These are phyloP conservation scores for Cladosporium cucumerinum DNA, from an alignment of 2,329 filamentous ascomycete genomes.

Conservation along the genomic window DNA sequence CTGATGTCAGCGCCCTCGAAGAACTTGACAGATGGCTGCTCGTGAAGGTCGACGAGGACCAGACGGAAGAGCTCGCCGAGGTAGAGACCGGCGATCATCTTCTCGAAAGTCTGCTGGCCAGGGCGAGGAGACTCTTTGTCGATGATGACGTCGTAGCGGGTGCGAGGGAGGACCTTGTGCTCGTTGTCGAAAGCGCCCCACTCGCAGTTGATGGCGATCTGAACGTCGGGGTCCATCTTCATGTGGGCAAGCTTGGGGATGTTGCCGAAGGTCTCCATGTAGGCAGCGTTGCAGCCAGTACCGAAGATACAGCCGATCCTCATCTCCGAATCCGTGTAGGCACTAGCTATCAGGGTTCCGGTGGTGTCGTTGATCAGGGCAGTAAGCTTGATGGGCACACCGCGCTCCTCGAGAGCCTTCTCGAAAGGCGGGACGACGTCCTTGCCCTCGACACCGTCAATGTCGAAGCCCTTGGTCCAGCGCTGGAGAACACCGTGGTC, in stretches of 20 bases:
- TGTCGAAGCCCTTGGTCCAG: conserved; percentile 98
- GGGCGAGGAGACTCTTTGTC: conserved; percentile 45
- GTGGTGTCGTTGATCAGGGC: conserved; percentile 98
- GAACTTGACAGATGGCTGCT: conserved; percentile 59
- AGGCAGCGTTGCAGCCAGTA: conserved; percentile 95
- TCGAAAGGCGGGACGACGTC: conserved; percentile 90
- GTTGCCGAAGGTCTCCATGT: conserved; percentile 89
- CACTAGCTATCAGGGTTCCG: conserved; percentile 91
- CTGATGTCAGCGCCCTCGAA: conserved; percentile 81
- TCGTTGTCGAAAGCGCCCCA: conserved; percentile 97
- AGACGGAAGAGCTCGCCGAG: conserved; percentile 46
- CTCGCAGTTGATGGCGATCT: conserved; percentile 96
- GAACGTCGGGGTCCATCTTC: conserved; percentile 67
- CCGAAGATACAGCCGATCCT: conserved; percentile 98
- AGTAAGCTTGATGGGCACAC: conserved; percentile 85
- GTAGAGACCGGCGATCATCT: conserved; percentile 46
- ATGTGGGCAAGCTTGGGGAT: conserved; percentile 92
- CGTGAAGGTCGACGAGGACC: conserved; percentile 55
- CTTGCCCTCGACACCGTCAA: conserved; percentile 82
- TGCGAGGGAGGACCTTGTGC: conserved; percentile 79
- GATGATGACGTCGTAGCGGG: conserved; percentile 56
- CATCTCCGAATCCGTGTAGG: conserved; percentile 91
- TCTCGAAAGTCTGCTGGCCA: conserved; percentile 46
- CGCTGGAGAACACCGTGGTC: conserved; percentile 88
- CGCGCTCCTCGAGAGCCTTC: conserved; percentile 68